Percentiles rank a stretch among this genome's conserved stretches.
phyloP scores from a whole-genome alignment of 345 rosid genomes.

The Theobroma cacao region DNA sequence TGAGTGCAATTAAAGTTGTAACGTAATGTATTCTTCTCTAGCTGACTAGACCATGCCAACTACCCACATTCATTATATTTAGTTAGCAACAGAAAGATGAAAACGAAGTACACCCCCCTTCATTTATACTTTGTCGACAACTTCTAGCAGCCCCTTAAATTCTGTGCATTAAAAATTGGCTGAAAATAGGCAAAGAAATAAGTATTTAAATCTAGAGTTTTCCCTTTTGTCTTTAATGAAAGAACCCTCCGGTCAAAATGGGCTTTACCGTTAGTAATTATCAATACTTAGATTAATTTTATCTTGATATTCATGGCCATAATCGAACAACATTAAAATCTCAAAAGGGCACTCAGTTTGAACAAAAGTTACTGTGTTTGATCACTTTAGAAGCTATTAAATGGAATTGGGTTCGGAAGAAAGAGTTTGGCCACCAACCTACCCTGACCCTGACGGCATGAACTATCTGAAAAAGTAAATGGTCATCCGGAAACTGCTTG shows the following conservation, averaged over 20 bases:
- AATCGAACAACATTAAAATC: too few species aligned
- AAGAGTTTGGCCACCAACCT: not conserved
- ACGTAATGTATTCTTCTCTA: too few species aligned
- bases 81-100: not conserved
- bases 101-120: not conserved
- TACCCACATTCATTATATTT: not conserved
- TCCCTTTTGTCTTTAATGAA: too few species aligned
- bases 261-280: too few species aligned
- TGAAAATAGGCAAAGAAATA: not conserved
- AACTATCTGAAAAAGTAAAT: too few species aligned
- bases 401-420: not conserved
- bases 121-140: not conserved
- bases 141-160: not conserved
- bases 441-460: not conserved
- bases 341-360: not conserved
- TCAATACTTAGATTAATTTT: too few species aligned
- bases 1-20: too few species aligned
- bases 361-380: not conserved
- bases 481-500: not conserved
- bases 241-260: not conserved
- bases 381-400: not conserved
- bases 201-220: not conserved
- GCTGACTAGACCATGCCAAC: not conserved
- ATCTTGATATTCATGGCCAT: too few species aligned
- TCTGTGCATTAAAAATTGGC: not conserved